Evolutionary conservation across 768 basidiomycete species (phyloP).

Genomic region (Filobasidium wieringae): DNA sequence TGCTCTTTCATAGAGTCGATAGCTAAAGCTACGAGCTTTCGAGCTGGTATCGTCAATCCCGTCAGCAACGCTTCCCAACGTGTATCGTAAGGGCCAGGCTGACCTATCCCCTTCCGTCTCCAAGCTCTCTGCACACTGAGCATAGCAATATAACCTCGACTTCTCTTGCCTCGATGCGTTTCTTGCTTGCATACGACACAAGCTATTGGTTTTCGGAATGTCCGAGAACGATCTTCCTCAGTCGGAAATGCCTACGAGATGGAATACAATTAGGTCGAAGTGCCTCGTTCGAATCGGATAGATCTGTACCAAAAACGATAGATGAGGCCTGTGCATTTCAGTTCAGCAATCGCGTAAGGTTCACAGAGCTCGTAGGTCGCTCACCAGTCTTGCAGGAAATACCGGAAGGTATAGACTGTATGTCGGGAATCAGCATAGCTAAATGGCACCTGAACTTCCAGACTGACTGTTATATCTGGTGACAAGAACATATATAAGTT

Average conservation of each 20-base stretch:
- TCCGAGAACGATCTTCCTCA: constrained; percentile 38
- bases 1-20: constrained; percentile 69
- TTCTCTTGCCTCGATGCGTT: constrained; percentile 55
- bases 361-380: constrained; percentile 37
- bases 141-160: constrained; percentile 97
- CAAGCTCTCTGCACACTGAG: constrained; percentile 72
- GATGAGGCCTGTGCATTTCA: constrained; percentile 57
- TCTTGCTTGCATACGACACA: constrained; percentile 97
- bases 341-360: no score
- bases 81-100: constrained; percentile 39
- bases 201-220: constrained; percentile 53
- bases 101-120: constrained; percentile 85
- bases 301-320: constrained; percentile 53
- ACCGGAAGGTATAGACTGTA: constrained; percentile 71
- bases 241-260: constrained; percentile 50
- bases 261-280: not conserved
- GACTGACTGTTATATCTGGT: constrained; percentile 28
- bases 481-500: not conserved
- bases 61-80: constrained; percentile 28
- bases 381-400: constrained; percentile 92
- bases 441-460: not conserved
- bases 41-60: constrained; percentile 50
- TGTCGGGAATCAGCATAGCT: no score
- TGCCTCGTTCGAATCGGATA: not conserved
- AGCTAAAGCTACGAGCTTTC: constrained; percentile 67